Conservation (phyloP, 108 stramenopile genomes). For the Epithemia pelagica region DNA sequence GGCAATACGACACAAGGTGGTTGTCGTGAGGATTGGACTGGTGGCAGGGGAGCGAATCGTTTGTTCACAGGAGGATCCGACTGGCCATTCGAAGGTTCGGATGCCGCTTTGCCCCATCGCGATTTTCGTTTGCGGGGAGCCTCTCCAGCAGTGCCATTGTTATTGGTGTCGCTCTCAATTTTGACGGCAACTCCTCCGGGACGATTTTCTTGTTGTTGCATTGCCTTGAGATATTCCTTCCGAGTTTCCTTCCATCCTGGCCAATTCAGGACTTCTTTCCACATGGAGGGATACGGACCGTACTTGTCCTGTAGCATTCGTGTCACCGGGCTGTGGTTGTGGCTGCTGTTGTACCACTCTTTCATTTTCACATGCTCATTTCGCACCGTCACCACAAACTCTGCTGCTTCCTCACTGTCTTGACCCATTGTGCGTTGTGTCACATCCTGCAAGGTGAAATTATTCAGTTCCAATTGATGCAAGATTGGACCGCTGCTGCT, state of each 20-base stretch:
- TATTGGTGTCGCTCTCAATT: too few relatives aligned
- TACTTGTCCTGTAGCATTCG: conserved; percentile 37
- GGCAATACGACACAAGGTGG: conserved; percentile 22
- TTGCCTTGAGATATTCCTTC: conserved; percentile 38
- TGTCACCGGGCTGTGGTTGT: conserved; percentile 16
- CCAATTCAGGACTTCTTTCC: conserved; percentile 83
- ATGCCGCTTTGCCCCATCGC: conserved; percentile 39
- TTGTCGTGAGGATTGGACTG: conserved; percentile 20
- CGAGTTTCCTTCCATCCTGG: conserved; percentile 79
- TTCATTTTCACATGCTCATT: conserved; percentile 79
- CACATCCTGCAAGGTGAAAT: too few relatives aligned
- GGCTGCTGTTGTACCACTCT: conserved; percentile 54
- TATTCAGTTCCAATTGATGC: too few relatives aligned
- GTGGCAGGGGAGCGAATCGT: conserved; percentile 24
- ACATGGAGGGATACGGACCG: conserved; percentile 68
- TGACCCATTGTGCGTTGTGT: too few relatives aligned
- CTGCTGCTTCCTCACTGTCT: conserved; percentile 66
- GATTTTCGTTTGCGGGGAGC: conserved; percentile 53
- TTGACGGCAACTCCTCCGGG: background rate
- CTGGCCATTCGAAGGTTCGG: conserved; percentile 15
- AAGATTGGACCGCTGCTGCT: too few relatives aligned
- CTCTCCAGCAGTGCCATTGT: too few relatives aligned
- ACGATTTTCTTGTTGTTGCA: conserved; percentile 1
- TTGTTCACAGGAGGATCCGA: conserved; percentile 22
- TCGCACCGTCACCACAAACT: conserved; percentile 72